A percentile compares a stretch with the other conserved stretches of the same genome.
Evolutionary conservation across 306 rosid species (phyloP).

Genomic region (Carpinus fangiana): DNA sequence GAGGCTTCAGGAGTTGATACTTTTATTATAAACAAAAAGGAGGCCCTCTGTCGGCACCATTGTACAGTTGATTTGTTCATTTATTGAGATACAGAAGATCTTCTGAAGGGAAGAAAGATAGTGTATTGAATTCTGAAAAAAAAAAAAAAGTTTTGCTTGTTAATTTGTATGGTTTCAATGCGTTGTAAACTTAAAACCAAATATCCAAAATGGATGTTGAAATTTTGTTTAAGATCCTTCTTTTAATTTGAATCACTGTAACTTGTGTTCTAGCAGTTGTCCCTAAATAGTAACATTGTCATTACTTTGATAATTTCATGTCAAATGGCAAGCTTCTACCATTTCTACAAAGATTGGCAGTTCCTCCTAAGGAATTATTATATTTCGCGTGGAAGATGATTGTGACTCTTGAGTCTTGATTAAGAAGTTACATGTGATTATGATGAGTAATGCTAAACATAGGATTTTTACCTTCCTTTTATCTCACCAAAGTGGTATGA

Average conservation of each 20-base stretch:
- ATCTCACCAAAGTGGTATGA: too few species aligned
- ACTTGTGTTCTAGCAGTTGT: not conserved
- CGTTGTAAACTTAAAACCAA: constrained; percentile 7
- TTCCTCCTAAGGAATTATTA: not conserved
- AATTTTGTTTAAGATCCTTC: not conserved
- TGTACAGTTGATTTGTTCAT: constrained; percentile 73
- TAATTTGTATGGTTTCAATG: constrained; percentile 21
- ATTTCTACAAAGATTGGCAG: too few species aligned
- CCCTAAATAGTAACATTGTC: not conserved
- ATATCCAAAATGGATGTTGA: constrained; percentile 7
- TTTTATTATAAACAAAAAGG: constrained; percentile 30
- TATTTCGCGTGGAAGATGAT: not conserved
- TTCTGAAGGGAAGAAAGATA: constrained; percentile 36
- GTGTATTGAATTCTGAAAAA: constrained; percentile 35
- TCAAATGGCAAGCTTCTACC: too few species aligned
- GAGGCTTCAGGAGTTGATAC: constrained; percentile 42
- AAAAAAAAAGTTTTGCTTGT: constrained; percentile 17
- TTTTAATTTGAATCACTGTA: too few species aligned
- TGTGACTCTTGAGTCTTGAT: not conserved
- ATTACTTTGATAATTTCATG: not conserved
- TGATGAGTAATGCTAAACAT: too few species aligned
- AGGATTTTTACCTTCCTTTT: too few species aligned
- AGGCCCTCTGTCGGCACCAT: constrained; percentile 41
- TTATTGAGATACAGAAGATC: constrained; percentile 43
- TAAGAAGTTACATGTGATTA: too few species aligned